A percentile compares a stretch with the other conserved stretches of the same genome.
Evolutionary conservation across 495 filamentous ascomycete genomes (phyloP).

Genomic region (Daldinia decipiens): DNA sequence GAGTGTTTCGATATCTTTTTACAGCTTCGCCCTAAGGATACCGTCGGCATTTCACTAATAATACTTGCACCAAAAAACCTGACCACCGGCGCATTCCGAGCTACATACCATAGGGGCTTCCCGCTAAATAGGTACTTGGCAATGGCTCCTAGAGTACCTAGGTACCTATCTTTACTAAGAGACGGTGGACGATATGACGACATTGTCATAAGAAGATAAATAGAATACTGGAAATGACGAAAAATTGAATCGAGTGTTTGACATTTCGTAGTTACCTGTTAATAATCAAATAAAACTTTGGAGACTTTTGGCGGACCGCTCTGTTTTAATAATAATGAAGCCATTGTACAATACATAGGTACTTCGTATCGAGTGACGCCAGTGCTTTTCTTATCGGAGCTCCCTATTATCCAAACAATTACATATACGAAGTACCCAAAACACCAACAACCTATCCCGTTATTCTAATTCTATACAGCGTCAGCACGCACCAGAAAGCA

Average conservation of each 20-base stretch:
- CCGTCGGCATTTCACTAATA: slow-evolving; percentile 27
- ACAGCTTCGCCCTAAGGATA: slow-evolving; percentile 32
- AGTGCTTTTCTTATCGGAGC: slow-evolving; percentile 29
- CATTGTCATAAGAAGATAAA: neutral
- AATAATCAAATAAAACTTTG: neutral
- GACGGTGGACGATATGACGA: neutral
- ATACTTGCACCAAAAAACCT: neutral
- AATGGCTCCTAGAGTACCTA: neutral
- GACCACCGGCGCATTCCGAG: slow-evolving; percentile 25
- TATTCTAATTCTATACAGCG: neutral
- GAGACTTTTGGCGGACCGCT: neutral
- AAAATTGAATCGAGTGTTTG: neutral
- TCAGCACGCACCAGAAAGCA: neutral
- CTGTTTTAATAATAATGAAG: neutral
- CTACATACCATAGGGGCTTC: slow-evolving; percentile 18
- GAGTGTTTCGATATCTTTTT: slow-evolving; percentile 18
- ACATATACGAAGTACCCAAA: neutral
- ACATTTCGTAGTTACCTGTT: neutral
- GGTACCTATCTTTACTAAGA: neutral
- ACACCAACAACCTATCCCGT: neutral
- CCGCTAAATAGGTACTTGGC: slow-evolving; percentile 1
- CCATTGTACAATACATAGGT: neutral
- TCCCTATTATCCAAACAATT: slow-evolving; percentile 8
- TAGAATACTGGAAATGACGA: neutral
- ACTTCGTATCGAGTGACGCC: slow-evolving; percentile 19